These are phyloP conservation scores for Tetratostichococcus sp. DNA, from an alignment of 139 green algal genomes.

Conservation along the genomic window DNA sequence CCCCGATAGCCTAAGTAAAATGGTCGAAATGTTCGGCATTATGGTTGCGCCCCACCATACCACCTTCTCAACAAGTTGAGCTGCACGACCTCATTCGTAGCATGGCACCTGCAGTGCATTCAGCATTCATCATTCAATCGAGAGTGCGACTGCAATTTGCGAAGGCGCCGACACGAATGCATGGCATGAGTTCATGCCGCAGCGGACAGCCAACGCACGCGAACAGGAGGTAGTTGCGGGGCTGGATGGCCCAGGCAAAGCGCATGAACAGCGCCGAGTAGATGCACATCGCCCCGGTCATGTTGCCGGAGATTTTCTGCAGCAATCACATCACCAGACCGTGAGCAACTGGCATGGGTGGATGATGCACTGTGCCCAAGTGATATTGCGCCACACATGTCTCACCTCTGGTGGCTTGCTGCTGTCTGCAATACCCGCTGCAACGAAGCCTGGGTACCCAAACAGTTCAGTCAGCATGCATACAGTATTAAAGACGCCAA, in stretches of 20 bases:
- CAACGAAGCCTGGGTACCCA: conserved; percentile 41
- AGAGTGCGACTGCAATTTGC: too few relatives aligned
- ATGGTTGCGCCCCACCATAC: conserved; percentile 1
- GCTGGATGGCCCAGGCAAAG: conserved; percentile 67
- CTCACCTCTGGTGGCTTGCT: neutral
- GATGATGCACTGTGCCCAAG: too few relatives aligned
- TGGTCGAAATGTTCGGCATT: too few relatives aligned
- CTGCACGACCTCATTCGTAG: conserved; percentile 70
- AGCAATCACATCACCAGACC: conserved; percentile 53
- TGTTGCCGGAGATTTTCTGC: conserved; percentile 64
- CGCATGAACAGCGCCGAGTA: conserved; percentile 81
- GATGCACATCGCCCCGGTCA: conserved; percentile 68
- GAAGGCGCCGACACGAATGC: too few relatives aligned
- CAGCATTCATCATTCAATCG: too few relatives aligned
- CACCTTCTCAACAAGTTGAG: conserved; percentile 55
- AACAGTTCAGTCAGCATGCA: neutral
- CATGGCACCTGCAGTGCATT: conserved; percentile 41
- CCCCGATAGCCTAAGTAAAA: too few relatives aligned
- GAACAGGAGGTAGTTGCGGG: conserved; percentile 73
- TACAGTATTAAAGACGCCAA: too few relatives aligned
- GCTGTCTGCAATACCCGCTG: conserved; percentile 40
- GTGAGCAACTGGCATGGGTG: too few relatives aligned
- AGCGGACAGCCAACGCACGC: too few relatives aligned
- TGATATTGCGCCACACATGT: conserved; percentile 39
- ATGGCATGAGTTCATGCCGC: too few relatives aligned